phyloP scores from a whole-genome alignment of 192 early-diverging fungal species.

The Funneliformis geosporum region DNA sequence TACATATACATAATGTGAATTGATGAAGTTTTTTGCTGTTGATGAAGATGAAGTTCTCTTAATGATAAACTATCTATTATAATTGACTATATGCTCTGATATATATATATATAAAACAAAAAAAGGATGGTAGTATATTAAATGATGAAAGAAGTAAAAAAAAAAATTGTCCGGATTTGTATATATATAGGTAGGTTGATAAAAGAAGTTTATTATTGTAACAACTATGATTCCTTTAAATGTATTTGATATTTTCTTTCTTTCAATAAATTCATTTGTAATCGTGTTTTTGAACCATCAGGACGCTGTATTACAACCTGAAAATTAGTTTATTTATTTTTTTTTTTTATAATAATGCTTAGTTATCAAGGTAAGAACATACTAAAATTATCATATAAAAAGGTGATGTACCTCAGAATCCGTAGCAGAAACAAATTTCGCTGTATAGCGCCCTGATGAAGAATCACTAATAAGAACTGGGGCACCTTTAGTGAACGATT shows the following conservation, averaged over 20 bases:
- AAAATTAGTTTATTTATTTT: background rate
- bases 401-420: slow-evolving; percentile 13
- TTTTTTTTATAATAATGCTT: too few species aligned
- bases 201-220: background rate
- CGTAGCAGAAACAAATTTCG: slow-evolving; percentile 20
- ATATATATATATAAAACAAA: too few species aligned
- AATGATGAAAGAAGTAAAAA: slow-evolving; percentile 1
- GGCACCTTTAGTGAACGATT: slow-evolving; percentile 11
- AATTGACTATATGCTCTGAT: background rate
- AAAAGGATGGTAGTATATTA: background rate
- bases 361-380: too few species aligned
- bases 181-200: background rate
- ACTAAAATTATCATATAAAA: background rate
- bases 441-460: slow-evolving; percentile 25
- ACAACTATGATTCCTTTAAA: slow-evolving; percentile 28
- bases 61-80: background rate
- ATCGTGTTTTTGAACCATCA: slow-evolving; percentile 29
- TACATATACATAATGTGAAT: background rate
- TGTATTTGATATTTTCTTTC: slow-evolving; percentile 32
- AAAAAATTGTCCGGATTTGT: background rate
- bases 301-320: slow-evolving; percentile 29
- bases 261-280: slow-evolving; percentile 23
- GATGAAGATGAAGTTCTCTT: background rate
- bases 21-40: background rate
- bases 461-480: slow-evolving; percentile 27